Evolutionary conservation across 495 filamentous ascomycete genomes (phyloP), one percentile per base, ranked within the genome.

Genomic region (Trichoderma orchidacearum): DNA sequence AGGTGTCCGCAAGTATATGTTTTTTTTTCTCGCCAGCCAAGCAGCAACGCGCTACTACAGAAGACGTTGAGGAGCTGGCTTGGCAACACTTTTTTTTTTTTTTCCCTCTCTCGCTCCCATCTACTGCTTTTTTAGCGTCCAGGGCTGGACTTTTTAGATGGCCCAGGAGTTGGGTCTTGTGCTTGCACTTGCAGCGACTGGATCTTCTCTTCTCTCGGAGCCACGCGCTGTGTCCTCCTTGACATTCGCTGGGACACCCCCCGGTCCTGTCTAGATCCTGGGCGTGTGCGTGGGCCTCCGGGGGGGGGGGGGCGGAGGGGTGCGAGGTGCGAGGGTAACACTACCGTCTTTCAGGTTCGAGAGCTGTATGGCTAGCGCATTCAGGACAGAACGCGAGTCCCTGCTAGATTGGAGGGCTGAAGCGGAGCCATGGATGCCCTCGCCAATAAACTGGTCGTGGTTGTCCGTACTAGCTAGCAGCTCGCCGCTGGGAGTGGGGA

Each of bases 341-440:
- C 41, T 48, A 48, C 41, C 41, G 41, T 48, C 41, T 25, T 23
- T 48, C 41, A 23, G 41, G 41, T 48, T 48, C 41, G 41, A 48
- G 41, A 48, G 41, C 41, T 48, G 41, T 48, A 48, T 48, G 41
- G 41, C 41, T 48, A 48, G 41, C 41, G 41, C 41, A 25, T n/a
- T 48, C 41, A 48, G 32, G 32, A 35, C 32, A n/a, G 12, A 35
- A 35, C 32, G 32, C 32, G 32, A 35, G 32, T 35, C 32, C 12
- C 32, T 35, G 32, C 32, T 48, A 48, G 41, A 48, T 48, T 48
- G 41, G 41, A 48, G 41, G 41, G 41, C 41, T 48, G 41, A 48
- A 48, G 41, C 41, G 41, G 41, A 48, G 41, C 41, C 41, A 25
- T 48, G 41, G 41, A 27, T 23, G 12, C 12, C 4, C 12, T 48